These are phyloP conservation scores for Cinnamomum chago DNA, from an alignment of 164 flowering plant genomes.

Conservation along the genomic window DNA sequence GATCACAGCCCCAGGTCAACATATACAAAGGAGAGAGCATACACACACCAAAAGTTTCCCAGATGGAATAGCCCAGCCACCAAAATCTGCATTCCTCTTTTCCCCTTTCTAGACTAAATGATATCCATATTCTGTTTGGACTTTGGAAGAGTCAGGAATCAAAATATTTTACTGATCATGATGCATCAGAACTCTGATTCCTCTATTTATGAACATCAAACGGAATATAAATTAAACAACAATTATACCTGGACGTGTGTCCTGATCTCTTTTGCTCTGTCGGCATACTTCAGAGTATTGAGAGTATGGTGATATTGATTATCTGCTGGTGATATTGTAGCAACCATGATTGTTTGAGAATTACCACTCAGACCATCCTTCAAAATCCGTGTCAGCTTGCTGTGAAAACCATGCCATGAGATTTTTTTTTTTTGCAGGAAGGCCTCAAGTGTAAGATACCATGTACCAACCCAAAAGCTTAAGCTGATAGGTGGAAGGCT, in stretches of 20 bases:
- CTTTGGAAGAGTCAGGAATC: background rate
- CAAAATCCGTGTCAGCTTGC: slow-evolving; percentile 87
- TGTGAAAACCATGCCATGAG: slow-evolving; percentile 33
- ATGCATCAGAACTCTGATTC: background rate
- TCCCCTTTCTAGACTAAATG: background rate
- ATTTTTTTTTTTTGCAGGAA: slow-evolving; percentile 7
- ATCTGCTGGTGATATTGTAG: slow-evolving; percentile 78
- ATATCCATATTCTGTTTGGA: background rate
- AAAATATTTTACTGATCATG: background rate
- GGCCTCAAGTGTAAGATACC: background rate
- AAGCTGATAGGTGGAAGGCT: too few species aligned
- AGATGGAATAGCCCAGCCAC: background rate
- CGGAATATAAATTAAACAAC: too few species aligned
- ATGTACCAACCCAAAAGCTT: too few species aligned
- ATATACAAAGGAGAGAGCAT: background rate
- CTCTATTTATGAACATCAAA: background rate
- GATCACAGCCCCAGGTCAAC: too few species aligned
- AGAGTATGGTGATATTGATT: slow-evolving; percentile 83
- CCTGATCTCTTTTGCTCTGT: slow-evolving; percentile 88
- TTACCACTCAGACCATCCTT: slow-evolving; percentile 96
- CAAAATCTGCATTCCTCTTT: background rate
- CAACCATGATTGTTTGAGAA: slow-evolving; percentile 87
- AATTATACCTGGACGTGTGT: slow-evolving; percentile 72
- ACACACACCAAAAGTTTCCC: background rate
- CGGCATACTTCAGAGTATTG: slow-evolving; percentile 90